These are phyloP conservation scores for Rhodotorula toruloides DNA, from an alignment of 768 basidiomycete species.

Conservation along the genomic window DNA sequence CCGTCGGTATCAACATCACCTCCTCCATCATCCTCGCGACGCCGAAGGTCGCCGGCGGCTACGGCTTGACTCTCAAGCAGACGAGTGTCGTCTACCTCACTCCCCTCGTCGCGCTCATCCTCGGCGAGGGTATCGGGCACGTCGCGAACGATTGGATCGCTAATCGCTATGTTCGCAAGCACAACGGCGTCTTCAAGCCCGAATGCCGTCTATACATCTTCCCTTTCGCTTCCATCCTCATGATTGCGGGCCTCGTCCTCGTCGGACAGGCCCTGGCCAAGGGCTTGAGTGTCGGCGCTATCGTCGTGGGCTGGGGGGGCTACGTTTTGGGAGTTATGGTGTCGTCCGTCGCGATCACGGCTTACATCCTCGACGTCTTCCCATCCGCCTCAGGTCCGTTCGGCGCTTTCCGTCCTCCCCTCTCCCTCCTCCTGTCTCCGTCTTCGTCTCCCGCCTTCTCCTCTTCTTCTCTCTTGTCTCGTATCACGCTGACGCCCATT, in stretches of 20 bases:
- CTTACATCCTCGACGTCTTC: conserved; percentile 34
- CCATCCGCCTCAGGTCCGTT: conserved; percentile 25
- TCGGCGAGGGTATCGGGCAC: conserved; percentile 38
- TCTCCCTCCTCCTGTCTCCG: no score
- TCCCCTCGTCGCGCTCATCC: conserved; percentile 28
- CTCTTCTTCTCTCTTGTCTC: no score
- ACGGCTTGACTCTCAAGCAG: conserved; percentile 16
- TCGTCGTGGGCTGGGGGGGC: conserved; percentile 34
- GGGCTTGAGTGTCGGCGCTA: conserved; percentile 11
- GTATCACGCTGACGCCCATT: no score
- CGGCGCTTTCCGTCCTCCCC: no score
- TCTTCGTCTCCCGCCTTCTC: no score
- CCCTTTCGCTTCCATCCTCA: conserved; percentile 20
- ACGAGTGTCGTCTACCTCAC: conserved; percentile 37
- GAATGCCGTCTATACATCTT: conserved; percentile 30
- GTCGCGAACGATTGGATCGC: conserved; percentile 32
- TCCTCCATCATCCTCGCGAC: conserved; percentile 27
- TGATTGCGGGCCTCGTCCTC: conserved; percentile 34
- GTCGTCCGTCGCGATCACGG: conserved; percentile 27
- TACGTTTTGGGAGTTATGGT: conserved; percentile 37
- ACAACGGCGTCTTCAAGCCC: conserved; percentile 29
- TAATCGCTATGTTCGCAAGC: conserved; percentile 15
- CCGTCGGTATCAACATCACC: conserved; percentile 37
- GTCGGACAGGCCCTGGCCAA: conserved; percentile 26
- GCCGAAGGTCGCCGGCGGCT: conserved; percentile 10